A percentile compares a stretch with the other conserved stretches of the same genome.
Evolutionary conservation across 352 stramenopile genomes (phyloP).

Genomic region (Phytophthora nicotianae): DNA sequence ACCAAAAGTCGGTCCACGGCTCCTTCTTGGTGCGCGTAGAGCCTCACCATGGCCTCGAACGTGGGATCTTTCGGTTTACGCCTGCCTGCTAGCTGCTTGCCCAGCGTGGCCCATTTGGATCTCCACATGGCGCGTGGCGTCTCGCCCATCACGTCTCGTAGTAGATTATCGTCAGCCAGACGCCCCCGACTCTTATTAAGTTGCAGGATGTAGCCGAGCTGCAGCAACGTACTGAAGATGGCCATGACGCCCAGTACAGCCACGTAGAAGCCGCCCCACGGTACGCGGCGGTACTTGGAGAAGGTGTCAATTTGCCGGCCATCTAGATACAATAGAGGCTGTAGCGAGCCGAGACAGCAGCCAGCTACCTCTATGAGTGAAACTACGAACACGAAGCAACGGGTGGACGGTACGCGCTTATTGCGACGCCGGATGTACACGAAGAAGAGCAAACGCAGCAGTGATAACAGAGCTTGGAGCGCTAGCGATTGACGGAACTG

Average conservation of each 20-base stretch:
- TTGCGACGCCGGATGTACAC: slow-evolving; percentile 70
- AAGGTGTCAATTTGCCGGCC: slow-evolving; percentile 53
- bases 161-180: slow-evolving; percentile 62
- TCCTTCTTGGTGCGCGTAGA: slow-evolving; percentile 80
- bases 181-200: slow-evolving; percentile 76
- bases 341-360: slow-evolving; percentile 55
- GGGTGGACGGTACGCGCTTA: slow-evolving; percentile 75
- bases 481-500: slow-evolving; percentile 76
- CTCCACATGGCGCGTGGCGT: slow-evolving; percentile 50
- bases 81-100: slow-evolving; percentile 62
- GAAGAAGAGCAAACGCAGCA: slow-evolving; percentile 65
- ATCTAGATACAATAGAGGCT: slow-evolving; percentile 70
- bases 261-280: slow-evolving; percentile 66
- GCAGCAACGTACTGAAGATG: slow-evolving; percentile 56
- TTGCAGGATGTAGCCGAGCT: slow-evolving; percentile 79
- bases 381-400: slow-evolving; percentile 81
- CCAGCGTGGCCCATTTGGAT: slow-evolving; percentile 78
- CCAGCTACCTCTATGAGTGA: slow-evolving; percentile 59
- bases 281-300: slow-evolving; percentile 41
- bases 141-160: slow-evolving; percentile 66
- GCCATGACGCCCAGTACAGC: slow-evolving; percentile 52
- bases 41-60: slow-evolving; percentile 83
- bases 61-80: slow-evolving; percentile 67
- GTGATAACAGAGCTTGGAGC: slow-evolving; percentile 52
- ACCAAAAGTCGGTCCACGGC: slow-evolving; percentile 57